Base-by-base conservation (phyloP, 2,329 filamentous ascomycete genomes). In the Fusarium sp. region DNA sequence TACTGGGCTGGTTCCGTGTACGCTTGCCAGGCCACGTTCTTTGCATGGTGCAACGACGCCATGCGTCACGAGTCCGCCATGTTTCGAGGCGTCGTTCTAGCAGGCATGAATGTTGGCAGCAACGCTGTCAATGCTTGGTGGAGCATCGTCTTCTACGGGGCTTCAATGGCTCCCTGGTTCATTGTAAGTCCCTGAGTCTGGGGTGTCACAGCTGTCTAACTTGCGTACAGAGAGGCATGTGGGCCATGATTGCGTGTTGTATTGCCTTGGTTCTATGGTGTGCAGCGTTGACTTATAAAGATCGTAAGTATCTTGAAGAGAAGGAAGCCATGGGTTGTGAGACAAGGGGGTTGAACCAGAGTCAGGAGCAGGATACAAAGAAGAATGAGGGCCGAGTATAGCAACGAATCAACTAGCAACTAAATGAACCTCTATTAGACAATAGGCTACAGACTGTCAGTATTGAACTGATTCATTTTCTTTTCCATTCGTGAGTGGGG, bases 31-130 rank as follows among this genome's bases (percentile, higher is more conserved):
- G 91, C 92, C 1, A 92, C 90, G 0, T 94, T 94, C 75, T 94
- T 94, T 74, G 92, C 92, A 0, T 94, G 92, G 92, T 92, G 91
- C 25, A 94, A 94, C 74, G 92, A 94, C 76, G 89, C 90, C 3
- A 88, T 93, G 83, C 86, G 90, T 9, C 87, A 88, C 65, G 89
- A 93, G 75, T 89, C 93, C 68, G 87, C 88, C 22, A 86, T 90
- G 54, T 88, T 91, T 73, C 85, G 92, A 5, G 90, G 88, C 3
- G 87, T 94, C 2, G 92, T 94, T 0, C 87, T 94, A 38, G 92
- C 92, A 0, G 89, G 90, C 14, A 94, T 94, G 92, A 94, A 94
- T 69, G 64, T 91, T 75, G 90, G 90, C 1, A 92, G 86, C 76
- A 93, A 92, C 76, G 89, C 90, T 0, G 85, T 94, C 7, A 93